These are phyloP conservation scores for Domatiomyces catenatus DNA, from an alignment of 2,329 filamentous ascomycete genomes.

Conservation along the genomic window DNA sequence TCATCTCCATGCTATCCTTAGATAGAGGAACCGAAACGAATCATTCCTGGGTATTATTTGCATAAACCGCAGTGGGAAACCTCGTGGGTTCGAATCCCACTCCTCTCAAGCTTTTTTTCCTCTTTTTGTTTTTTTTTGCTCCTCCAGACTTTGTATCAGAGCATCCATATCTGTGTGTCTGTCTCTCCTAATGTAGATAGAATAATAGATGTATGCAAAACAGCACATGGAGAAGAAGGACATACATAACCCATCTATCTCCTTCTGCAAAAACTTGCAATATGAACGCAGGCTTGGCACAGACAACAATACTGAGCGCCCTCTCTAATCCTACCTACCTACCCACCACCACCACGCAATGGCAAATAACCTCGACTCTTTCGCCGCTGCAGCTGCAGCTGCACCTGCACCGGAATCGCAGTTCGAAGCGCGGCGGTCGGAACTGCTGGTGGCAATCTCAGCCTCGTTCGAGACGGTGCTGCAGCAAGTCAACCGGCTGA, in stretches of 20 bases:
- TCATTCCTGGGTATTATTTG: neutral
- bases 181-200: neutral
- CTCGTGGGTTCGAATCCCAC: conserved; percentile 18
- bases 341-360: neutral
- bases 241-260: no score
- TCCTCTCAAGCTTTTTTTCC: conserved; percentile 9
- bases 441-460: conserved; percentile 14
- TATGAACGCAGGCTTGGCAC: no score
- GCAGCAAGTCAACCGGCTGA: conserved; percentile 89
- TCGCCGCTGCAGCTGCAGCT: neutral
- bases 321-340: no score
- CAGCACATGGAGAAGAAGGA: no score
- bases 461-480: conserved; percentile 70
- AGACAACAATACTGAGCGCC: no score
- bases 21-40: neutral
- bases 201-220: no score
- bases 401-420: conserved; percentile 6
- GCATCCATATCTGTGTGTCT: no score
- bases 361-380: neutral
- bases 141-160: no score
- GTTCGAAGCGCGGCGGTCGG: conserved; percentile 21
- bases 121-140: no score
- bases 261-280: neutral
- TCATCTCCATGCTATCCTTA: conserved; percentile 1
- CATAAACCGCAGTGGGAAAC: conserved; percentile 16